Evolutionary conservation across 2,329 filamentous ascomycete genomes (phyloP).

Genomic region (Alternaria alternata): DNA sequence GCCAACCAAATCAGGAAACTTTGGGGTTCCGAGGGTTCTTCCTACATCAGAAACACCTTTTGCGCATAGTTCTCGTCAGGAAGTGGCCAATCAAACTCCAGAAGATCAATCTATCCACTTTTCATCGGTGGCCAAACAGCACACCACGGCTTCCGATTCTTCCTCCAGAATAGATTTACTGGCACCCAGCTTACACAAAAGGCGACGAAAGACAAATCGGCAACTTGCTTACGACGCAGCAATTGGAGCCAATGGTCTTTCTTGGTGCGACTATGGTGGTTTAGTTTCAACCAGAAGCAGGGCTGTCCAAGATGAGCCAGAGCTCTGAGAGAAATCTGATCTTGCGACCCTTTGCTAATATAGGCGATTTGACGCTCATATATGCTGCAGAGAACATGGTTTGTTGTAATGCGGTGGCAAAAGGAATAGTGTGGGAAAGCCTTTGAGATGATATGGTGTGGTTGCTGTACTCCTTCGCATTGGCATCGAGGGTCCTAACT

Average conservation of each 20-base stretch:
- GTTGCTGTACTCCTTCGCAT: neutral
- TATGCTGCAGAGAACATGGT: neutral
- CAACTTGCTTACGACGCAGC: constrained; percentile 42
- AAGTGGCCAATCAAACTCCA: neutral
- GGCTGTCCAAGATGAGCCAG: constrained; percentile 27
- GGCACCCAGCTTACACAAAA: neutral
- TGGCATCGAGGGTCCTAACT: neutral
- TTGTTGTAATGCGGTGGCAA: neutral
- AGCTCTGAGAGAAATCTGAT: constrained; percentile 19
- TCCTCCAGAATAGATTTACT: neutral
- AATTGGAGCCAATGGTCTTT: constrained; percentile 46
- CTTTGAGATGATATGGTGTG: neutral
- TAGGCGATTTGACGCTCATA: neutral
- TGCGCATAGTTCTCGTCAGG: neutral
- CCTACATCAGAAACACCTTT: neutral
- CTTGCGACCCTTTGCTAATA: neutral
- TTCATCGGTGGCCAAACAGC: neutral
- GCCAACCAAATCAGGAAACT: neutral
- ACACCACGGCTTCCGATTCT: neutral
- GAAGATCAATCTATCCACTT: neutral
- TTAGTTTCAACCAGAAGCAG: constrained; percentile 50
- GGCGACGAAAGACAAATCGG: constrained; percentile 20
- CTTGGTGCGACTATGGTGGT: constrained; percentile 53
- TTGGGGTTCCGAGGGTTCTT: neutral
- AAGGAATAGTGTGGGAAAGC: neutral